Evolutionary conservation across 1,284 basidiomycete genomes (phyloP), one percentile per base, ranked within the genome.

Genomic region (Melanopsichium pennsylvanicum): DNA sequence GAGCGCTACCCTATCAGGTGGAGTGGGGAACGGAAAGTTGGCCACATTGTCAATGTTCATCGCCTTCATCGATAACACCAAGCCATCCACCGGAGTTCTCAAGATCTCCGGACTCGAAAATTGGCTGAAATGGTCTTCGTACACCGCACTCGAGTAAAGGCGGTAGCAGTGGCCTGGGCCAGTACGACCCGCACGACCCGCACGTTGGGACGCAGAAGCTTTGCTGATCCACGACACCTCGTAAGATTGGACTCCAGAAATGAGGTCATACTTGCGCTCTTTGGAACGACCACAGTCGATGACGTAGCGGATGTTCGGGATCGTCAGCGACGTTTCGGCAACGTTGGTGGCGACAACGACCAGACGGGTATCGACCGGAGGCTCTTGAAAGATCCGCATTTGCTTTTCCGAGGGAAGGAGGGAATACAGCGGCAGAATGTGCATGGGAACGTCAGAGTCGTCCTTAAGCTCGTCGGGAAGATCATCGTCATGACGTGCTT

Each of bases 21-120:
- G 89, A 0, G 96, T 97, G 0, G 96, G 96, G 83, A 98, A 98
- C 10, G 96, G 96, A 81, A 99, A 99, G 82, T 97, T 97, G 74
- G 91, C 86, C 19, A 98, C 93, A 0, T 92, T 86, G 76, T 97
- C 94, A 60, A 99, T 94, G 79, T 97, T 93, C 94, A 99, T 97
- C 80, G 89, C 89, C 85, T 99, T 98, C 96, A 99, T 98, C 82
- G 97, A 93, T 29, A 98, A 85, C 11, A 98, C 92, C 21, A 98
- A 88, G 0, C 94, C 94, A 75, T 98, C 96, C 74, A 98, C 95
- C 0, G 96, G 95, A 84, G 92, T 94, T 23, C 95, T 89, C 37
- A 94, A 85, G 62, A 98, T 96, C 82, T 99, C 96, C 2, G 96
- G 95, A 58, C 88, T 84, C 0, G 91, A 87, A 82, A 96, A 96